These are phyloP conservation scores for Rhizopus delemar DNA, from an alignment of 371 early-diverging fungal species.

Conservation along the genomic window DNA sequence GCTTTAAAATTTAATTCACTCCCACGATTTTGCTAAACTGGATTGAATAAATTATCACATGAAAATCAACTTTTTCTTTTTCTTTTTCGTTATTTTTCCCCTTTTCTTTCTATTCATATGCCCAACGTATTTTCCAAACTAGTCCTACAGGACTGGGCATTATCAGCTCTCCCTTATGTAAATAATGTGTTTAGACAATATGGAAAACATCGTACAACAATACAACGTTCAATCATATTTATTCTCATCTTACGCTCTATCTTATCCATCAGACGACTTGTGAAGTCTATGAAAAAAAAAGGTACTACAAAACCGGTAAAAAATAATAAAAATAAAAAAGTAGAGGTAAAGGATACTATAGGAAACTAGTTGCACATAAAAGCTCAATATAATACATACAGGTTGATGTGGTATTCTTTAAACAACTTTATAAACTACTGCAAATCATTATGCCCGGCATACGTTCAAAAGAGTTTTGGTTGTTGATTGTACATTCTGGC, in stretches of 20 bases:
- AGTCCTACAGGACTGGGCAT: slow-evolving; percentile 26
- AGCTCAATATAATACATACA: slow-evolving; percentile 1
- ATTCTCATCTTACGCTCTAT: slow-evolving; percentile 46
- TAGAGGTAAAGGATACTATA: slow-evolving; percentile 28
- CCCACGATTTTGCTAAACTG: not conserved
- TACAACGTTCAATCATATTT: slow-evolving; percentile 47
- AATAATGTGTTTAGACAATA: slow-evolving; percentile 32
- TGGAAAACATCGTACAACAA: slow-evolving; percentile 41
- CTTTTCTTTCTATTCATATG: slow-evolving; percentile 17
- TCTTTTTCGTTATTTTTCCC: slow-evolving; percentile 8
- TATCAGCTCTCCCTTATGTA: slow-evolving; percentile 27
- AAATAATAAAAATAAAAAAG: slow-evolving; percentile 33
- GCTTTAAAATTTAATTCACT: too few relatives aligned
- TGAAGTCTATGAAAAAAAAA: slow-evolving; percentile 24
- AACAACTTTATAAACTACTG: slow-evolving; percentile 67
- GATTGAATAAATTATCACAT: slow-evolving; percentile 19
- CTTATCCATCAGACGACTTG: slow-evolving; percentile 28
- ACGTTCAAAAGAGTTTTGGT: slow-evolving; percentile 77
- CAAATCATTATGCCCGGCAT: slow-evolving; percentile 80
- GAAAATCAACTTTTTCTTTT: slow-evolving; percentile 13
- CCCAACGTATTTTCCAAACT: slow-evolving; percentile 39
- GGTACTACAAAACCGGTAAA: slow-evolving; percentile 19
- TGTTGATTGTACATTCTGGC: slow-evolving; percentile 77
- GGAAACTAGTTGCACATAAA: not conserved
- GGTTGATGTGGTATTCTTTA: slow-evolving; percentile 80